Evolutionary conservation across 177 flowering plant genomes (phyloP).

Genomic region (Vitis hybrid): DNA sequence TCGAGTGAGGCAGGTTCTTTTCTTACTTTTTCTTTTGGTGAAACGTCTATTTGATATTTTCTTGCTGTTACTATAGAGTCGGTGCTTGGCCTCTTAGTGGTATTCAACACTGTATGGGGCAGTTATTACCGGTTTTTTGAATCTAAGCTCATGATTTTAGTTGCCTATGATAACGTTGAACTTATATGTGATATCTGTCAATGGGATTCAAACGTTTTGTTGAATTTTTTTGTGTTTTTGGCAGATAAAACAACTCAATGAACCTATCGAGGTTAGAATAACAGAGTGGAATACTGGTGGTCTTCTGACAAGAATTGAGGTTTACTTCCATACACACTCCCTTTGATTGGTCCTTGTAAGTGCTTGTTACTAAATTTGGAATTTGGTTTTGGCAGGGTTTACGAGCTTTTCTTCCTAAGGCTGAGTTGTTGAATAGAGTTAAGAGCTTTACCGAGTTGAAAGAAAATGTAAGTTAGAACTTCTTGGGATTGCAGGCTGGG

Average conservation of each 20-base stretch:
- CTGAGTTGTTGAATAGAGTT: conserved; percentile 71
- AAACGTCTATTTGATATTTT: neutral
- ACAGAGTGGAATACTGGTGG: conserved; percentile 98
- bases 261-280: conserved; percentile 83
- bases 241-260: conserved; percentile 87
- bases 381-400: conserved; percentile 62
- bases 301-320: conserved; percentile 95
- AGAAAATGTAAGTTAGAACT: conserved; percentile 60
- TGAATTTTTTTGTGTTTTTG: conserved; percentile 6
- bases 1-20: conserved; percentile 99
- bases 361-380: neutral
- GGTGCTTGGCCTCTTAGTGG: neutral
- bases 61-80: neutral
- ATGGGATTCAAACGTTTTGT: neutral
- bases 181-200: neutral
- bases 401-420: conserved; percentile 92
- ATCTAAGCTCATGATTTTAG: too few species aligned
- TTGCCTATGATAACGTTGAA: too few species aligned
- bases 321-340: conserved; percentile 17
- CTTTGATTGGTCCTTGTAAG: neutral
- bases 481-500: neutral
- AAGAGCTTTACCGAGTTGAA: conserved; percentile 73
- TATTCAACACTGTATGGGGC: too few species aligned
- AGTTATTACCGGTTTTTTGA: too few species aligned
- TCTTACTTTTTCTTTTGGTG: conserved; percentile 39